Base-by-base conservation (phyloP, 1,284 basidiomycete genomes). In the Chiua sp. region DNA sequence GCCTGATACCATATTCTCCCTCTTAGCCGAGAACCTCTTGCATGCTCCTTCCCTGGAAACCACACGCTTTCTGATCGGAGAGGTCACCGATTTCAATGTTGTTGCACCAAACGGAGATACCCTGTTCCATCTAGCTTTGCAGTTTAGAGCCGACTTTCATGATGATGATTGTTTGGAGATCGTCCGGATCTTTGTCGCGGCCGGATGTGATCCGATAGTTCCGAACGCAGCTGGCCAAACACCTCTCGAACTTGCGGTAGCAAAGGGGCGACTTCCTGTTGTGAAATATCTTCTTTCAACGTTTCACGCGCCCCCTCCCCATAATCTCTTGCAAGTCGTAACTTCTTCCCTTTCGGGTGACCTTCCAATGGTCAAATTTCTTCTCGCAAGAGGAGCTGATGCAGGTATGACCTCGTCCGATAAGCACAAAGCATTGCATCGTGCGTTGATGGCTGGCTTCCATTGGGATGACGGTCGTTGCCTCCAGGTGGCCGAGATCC, bases 1-100 rank as follows among this genome's bases (percentile, higher is more conserved):
- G 26, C 13, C 48, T 30, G 46, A 65, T n/a, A 57, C 68, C 35
- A 16, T 65, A 1, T 39, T n/a, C 39, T 42, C 8, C 37, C 37
- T 39, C 16, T 59, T 5, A 26, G 26, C 26, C 26, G 26, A 26
- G 26, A 26, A 13, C 33, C 2, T 44, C 42, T n/a, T 39, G 26
- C 15, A 42, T 42, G 2, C 39, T 6, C 20, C 18, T 7, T n/a
- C 20, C 39, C 20, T 42, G 20, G n/a, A 20, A 7, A 50, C 26
- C 7, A 51, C 53, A 1, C 46, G 7, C 3, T n/a, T 56, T 7
- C 26, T 65, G 3, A 10, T 18, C 3, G 5, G 16, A 4, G 15
- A 35, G n/a, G 64, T 53, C 1, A 59, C 50, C 5, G 37, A 63
- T 7, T 37, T 63, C 1, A 22, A 35, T 1, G 47, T n/a, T 32